Evolutionary conservation across 192 early-diverging fungal species (phyloP).

Genomic region (Paraglomus brasilianum): DNA sequence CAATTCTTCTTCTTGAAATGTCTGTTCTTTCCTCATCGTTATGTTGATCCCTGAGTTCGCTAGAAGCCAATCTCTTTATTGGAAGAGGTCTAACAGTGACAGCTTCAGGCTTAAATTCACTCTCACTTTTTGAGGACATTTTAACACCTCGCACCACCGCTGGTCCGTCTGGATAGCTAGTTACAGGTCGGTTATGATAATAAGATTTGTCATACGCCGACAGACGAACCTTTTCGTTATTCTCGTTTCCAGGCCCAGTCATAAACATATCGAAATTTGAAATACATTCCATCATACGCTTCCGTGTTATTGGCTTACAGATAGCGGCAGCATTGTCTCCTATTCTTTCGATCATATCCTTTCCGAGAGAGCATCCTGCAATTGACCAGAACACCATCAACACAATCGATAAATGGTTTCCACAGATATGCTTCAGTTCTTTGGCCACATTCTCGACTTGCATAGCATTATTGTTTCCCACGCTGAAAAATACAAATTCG

Average conservation of each 20-base stretch:
- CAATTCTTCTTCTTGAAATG: no score
- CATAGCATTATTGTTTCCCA: constrained; percentile 25
- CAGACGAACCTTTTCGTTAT: neutral
- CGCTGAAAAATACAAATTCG: constrained; percentile 41
- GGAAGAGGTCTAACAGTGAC: constrained; percentile 11
- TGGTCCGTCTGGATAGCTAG: neutral
- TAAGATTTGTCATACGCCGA: constrained; percentile 10
- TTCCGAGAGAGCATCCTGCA: constrained; percentile 37
- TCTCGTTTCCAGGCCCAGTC: neutral
- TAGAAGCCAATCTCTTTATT: no score
- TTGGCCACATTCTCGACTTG: constrained; percentile 30
- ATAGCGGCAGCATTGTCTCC: constrained; percentile 30
- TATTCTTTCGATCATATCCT: constrained; percentile 36
- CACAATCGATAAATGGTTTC: constrained; percentile 34
- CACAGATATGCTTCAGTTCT: constrained; percentile 30
- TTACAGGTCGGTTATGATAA: neutral
- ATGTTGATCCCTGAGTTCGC: no score
- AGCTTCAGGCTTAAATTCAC: constrained; percentile 31
- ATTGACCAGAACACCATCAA: constrained; percentile 40
- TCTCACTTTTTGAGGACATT: constrained; percentile 18
- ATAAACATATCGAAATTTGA: constrained; percentile 29
- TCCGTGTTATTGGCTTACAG: constrained; percentile 40
- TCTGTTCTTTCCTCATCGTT: no score
- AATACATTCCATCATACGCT: constrained; percentile 38
- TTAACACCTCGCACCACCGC: no score